Evolutionary conservation across 2,329 filamentous ascomycete genomes (phyloP), one percentile per base, ranked within the genome.

Genomic region (Xylariaceae sp.): DNA sequence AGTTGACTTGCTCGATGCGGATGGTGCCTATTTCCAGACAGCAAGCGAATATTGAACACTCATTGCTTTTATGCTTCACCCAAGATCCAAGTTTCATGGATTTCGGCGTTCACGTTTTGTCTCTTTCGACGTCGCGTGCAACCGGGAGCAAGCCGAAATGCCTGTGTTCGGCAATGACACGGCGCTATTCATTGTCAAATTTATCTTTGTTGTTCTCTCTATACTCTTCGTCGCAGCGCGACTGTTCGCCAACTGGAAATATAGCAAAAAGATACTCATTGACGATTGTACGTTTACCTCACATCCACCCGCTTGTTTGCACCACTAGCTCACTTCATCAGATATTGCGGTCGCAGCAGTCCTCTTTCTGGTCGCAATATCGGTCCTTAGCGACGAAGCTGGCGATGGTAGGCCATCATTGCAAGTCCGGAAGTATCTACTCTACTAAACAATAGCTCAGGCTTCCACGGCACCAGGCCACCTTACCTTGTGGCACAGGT

Each of bases 201-300:
- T 36, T 17, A 27, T 53, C 17, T 54, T 56, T 18, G 32, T 56
- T 17, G 39, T 2, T 11, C 41, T 54, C n/a, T 43, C 48, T 6
- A 38, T 47, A 2, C 33, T 56, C 22, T 41, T 52, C 11, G 52
- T 56, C 43, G 32, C 38, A 14, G 33, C 51, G 18, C 51, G 54
- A 5, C 47, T 56, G 18, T 12, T 54, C 19, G 49, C 54, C 19
- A 56, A 56, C 19, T 56, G 51, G 51, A 49, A 46, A 27, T 56
- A 52, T 33, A 54, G 44, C 39, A 45, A 44, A 36, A 49, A 33
- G 36, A 39, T 56, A 33, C 32, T 56, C 18, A 22, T 56, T 11
- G 54, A 56, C 14, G 54, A 56, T 38, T 56, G 53, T 54, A 32
- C 51, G 53, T 46, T 18, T 7, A 12, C n/a, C 22, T 27, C 22